phyloP scores from a whole-genome alignment of 2,329 filamentous ascomycete genomes.

The Colletotrichum incanum region DNA sequence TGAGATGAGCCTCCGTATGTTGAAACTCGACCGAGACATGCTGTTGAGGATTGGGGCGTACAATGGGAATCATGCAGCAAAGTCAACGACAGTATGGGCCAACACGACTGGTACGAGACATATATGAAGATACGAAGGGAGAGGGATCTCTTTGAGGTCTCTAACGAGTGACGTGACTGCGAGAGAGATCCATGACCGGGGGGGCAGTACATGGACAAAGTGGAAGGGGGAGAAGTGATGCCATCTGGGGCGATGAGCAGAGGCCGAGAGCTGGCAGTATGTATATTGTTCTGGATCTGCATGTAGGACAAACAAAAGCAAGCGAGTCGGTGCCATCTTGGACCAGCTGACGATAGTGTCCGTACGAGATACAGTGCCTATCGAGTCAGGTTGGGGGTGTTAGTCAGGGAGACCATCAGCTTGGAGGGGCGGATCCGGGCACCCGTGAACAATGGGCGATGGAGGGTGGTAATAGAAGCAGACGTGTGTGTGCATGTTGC shows the following conservation, averaged over 20 bases:
- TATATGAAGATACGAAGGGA: conserved; percentile 42
- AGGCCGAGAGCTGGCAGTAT: conserved; percentile 32
- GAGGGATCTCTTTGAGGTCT: conserved; percentile 6
- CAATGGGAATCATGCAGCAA: conserved; percentile 34
- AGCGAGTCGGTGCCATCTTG: conserved; percentile 37
- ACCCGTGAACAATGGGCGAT: conserved; percentile 21
- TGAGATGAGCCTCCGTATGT: conserved; percentile 61
- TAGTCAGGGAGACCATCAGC: conserved; percentile 24
- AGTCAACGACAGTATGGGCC: conserved; percentile 43
- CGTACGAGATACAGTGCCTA: conserved; percentile 29
- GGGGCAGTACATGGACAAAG: conserved; percentile 16
- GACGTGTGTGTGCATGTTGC: conserved; percentile 27
- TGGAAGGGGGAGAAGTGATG: conserved; percentile 29
- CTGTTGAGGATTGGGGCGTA: conserved; percentile 50
- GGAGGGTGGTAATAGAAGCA: conserved; percentile 17
- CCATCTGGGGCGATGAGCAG: conserved; percentile 22
- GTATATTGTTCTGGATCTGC: conserved; percentile 35
- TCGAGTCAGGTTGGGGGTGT: conserved; percentile 25
- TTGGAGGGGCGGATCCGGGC: conserved; percentile 18
- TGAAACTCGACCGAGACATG: conserved; percentile 60
- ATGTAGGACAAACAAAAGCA: conserved; percentile 40
- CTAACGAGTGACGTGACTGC: conserved; percentile 25
- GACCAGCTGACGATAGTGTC: conserved; percentile 31
- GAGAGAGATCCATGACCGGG: conserved; percentile 14
- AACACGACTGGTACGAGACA: conserved; percentile 46